These are phyloP conservation scores for Globisporangium polare DNA, from an alignment of 352 stramenopile genomes.

Conservation along the genomic window DNA sequence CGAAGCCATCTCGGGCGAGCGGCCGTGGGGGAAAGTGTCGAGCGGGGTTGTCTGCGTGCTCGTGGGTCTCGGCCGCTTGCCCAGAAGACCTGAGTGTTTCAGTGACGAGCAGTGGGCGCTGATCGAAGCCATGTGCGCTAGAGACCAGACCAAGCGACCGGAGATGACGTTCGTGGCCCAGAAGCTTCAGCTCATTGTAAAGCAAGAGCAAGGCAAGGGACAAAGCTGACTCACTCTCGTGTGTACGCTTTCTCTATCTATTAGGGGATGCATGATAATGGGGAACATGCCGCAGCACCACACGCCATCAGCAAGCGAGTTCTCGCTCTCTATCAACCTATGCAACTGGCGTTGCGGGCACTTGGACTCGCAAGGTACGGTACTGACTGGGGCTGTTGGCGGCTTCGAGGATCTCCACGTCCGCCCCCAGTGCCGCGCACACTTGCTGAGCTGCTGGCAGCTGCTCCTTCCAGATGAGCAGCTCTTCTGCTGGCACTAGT, in stretches of 20 bases:
- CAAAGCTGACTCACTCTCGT: too few relatives aligned
- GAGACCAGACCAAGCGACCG: neutral
- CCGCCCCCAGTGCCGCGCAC: slow-evolving; percentile 11
- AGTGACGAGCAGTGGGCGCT: neutral
- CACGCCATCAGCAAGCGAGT: neutral
- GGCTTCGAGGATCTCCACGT: slow-evolving; percentile 11
- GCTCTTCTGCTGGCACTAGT: slow-evolving; percentile 17
- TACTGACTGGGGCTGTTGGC: slow-evolving; percentile 8
- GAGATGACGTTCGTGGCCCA: neutral
- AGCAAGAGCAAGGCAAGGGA: neutral
- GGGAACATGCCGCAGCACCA: neutral
- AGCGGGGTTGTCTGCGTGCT: neutral
- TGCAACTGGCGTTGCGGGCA: neutral
- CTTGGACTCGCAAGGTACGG: slow-evolving; percentile 10
- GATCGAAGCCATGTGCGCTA: neutral
- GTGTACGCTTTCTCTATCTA: neutral
- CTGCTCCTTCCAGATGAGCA: slow-evolving; percentile 59
- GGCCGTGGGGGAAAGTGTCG: neutral
- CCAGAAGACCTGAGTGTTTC: neutral
- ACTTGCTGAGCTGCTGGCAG: slow-evolving; percentile 12
- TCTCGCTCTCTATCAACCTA: neutral
- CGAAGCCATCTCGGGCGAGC: neutral
- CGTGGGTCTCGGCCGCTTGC: slow-evolving; percentile 1
- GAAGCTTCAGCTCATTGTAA: neutral
- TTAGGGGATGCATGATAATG: neutral